phyloP scores from a whole-genome alignment of 768 basidiomycete genomes.

The Agaricus subrufescens region DNA sequence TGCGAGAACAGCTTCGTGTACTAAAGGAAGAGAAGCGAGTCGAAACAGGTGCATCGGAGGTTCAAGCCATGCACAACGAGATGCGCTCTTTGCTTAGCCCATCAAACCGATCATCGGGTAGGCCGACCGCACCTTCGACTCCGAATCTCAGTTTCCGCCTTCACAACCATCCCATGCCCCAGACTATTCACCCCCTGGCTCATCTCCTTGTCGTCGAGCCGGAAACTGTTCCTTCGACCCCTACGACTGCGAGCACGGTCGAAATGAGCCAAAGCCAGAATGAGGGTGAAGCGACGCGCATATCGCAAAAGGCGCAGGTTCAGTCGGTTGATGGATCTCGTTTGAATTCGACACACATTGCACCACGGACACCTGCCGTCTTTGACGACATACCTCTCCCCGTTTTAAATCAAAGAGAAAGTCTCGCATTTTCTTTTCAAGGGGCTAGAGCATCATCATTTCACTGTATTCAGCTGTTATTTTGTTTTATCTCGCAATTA shows the following conservation, averaged over 20 bases:
- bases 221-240: background rate
- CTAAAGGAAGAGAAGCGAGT: background rate
- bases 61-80: slow-evolving; percentile 3
- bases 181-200: slow-evolving; percentile 3
- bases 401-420: slow-evolving; percentile 9
- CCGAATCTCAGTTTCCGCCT: slow-evolving; percentile 1
- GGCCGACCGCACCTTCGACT: background rate
- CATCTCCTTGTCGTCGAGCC: slow-evolving; percentile 7
- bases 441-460: background rate
- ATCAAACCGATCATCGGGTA: background rate
- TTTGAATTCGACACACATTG: background rate
- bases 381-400: slow-evolving; percentile 9
- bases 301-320: background rate
- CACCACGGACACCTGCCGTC: background rate
- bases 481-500: too few species aligned
- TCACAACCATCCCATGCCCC: background rate
- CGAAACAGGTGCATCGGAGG: background rate
- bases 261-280: background rate
- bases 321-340: background rate
- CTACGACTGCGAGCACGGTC: background rate
- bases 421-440: slow-evolving; percentile 4
- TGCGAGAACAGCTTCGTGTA: slow-evolving; percentile 4
- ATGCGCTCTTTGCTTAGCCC: slow-evolving; percentile 1
- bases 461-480: background rate
- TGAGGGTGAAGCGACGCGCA: background rate